Conservation (phyloP, 129 eudicot species). For the Lactuca sativa region DNA sequence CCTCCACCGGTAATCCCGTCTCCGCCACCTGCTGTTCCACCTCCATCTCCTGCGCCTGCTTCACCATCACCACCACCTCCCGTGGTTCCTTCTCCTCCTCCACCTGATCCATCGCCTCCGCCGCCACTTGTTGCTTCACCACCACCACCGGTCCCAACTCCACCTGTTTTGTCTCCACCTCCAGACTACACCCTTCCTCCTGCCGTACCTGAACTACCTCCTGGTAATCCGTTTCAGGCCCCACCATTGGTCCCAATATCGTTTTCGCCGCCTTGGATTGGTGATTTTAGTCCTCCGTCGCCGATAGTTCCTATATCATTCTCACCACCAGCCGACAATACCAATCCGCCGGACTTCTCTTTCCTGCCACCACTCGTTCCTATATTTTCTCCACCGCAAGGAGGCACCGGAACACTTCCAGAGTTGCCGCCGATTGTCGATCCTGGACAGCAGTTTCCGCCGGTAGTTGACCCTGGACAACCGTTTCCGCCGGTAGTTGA, state of each 20-base stretch:
- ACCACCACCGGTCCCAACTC: slow-evolving; percentile 34
- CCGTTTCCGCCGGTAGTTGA: slow-evolving; percentile 22
- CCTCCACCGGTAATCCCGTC: slow-evolving; percentile 24
- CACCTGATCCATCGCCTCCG: slow-evolving; percentile 26
- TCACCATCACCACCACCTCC: slow-evolving; percentile 31
- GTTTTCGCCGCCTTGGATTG: slow-evolving; percentile 29
- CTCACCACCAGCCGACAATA: slow-evolving; percentile 20
- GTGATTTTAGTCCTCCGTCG: slow-evolving; percentile 3
- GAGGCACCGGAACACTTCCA: slow-evolving; percentile 16
- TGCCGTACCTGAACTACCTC: slow-evolving; percentile 37
- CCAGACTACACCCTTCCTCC: slow-evolving; percentile 45
- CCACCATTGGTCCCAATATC: slow-evolving; percentile 43
- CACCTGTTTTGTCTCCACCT: slow-evolving; percentile 28
- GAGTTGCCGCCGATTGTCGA: slow-evolving; percentile 8
- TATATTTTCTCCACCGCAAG: slow-evolving; percentile 29
- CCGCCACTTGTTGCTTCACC: slow-evolving; percentile 30
- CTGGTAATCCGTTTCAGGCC: slow-evolving; percentile 23
- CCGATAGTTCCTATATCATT: slow-evolving; percentile 33
- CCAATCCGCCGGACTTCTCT: slow-evolving; percentile 22
- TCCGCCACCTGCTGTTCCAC: slow-evolving; percentile 25
- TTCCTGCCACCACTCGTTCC: slow-evolving; percentile 43
- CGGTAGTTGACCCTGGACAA: slow-evolving; percentile 13
- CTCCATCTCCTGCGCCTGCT: slow-evolving; percentile 25
- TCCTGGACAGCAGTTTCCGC: slow-evolving; percentile 24
- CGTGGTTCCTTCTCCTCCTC: slow-evolving; percentile 27